phyloP scores from a whole-genome alignment of 768 basidiomycete genomes.

The Lentinula aciculospora region DNA sequence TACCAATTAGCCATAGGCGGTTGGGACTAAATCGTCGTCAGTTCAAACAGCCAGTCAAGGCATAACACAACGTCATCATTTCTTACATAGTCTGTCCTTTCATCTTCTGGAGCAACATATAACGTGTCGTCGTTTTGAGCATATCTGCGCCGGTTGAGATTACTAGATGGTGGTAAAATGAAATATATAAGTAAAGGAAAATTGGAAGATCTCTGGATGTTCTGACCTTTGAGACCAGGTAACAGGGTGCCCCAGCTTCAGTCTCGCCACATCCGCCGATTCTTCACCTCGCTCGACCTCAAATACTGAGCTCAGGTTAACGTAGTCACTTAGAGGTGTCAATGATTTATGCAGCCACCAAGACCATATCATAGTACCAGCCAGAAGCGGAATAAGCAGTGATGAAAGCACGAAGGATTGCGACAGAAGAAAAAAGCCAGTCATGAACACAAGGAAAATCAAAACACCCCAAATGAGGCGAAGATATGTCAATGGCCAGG shows the following conservation, averaged over 20 bases:
- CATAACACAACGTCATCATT: too few relatives aligned
- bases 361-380: conserved; percentile 72
- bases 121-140: conserved; percentile 91
- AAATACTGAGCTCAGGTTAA: conserved; percentile 79
- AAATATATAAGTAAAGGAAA: not conserved
- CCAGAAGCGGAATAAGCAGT: conserved; percentile 70
- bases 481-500: conserved; percentile 93
- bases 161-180: conserved; percentile 33
- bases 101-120: conserved; percentile 94
- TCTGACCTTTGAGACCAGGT: conserved; percentile 82
- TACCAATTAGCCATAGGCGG: conserved; percentile 98
- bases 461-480: conserved; percentile 90
- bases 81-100: conserved; percentile 80
- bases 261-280: conserved; percentile 67
- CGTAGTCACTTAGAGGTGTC: conserved; percentile 70
- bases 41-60: not conserved
- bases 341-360: conserved; percentile 71
- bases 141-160: conserved; percentile 82
- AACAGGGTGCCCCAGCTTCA: conserved; percentile 82
- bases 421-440: conserved; percentile 77
- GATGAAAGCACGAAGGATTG: conserved; percentile 53
- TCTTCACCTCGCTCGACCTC: conserved; percentile 91
- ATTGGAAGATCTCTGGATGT: not conserved
- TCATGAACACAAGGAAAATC: conserved; percentile 96
- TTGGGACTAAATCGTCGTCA: conserved; percentile 58